Percentiles rank a stretch among this genome's conserved stretches.
These are phyloP conservation scores for Neurospora terricola DNA, from an alignment of 495 filamentous ascomycete species.

Conservation along the genomic window DNA sequence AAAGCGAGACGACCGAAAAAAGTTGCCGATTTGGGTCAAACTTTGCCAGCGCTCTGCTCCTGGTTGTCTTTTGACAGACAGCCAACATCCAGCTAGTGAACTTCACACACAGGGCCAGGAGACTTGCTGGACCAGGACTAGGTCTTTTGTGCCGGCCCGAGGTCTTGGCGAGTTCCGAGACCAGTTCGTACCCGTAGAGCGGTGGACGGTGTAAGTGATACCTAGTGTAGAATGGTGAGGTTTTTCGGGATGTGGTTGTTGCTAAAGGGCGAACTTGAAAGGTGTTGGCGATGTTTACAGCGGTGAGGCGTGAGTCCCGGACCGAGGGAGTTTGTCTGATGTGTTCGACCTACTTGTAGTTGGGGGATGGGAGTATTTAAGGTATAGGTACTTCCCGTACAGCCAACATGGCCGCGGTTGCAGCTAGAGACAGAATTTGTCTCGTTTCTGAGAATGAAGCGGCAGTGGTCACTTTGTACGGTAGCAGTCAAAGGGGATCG, in stretches of 20 bases:
- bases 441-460: neutral
- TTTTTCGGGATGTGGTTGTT: neutral
- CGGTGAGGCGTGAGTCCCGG: neutral
- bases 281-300: neutral
- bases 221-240: neutral
- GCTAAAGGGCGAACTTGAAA: no score
- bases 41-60: neutral
- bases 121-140: neutral
- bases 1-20: no score
- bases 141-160: neutral
- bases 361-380: neutral
- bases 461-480: neutral
- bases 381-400: neutral
- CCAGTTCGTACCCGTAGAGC: neutral
- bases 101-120: neutral
- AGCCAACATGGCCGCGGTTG: neutral
- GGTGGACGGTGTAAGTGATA: neutral
- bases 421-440: neutral
- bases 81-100: neutral
- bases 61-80: neutral
- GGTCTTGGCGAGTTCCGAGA: neutral
- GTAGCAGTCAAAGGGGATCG: neutral
- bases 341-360: neutral
- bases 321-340: neutral
- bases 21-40: neutral